phyloP scores from a whole-genome alignment of 495 filamentous ascomycete species.

The Aspergillus cristatus region DNA sequence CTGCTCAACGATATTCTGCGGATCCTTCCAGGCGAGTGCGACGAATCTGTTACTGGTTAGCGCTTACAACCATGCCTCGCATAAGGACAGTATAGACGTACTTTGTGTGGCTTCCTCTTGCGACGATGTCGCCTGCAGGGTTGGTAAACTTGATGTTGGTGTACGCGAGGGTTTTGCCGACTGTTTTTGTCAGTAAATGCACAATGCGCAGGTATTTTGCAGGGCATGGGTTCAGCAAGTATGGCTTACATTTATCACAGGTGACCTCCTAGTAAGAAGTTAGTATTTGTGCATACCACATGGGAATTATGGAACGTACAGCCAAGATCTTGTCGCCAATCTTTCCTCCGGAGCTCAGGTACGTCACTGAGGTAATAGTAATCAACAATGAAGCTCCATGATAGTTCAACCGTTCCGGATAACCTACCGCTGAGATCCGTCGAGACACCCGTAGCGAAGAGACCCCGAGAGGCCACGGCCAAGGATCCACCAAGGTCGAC shows the following conservation, averaged over 20 bases:
- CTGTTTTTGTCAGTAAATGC: slow-evolving; percentile 35
- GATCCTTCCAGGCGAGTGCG: slow-evolving; percentile 49
- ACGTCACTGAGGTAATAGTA: slow-evolving; percentile 59
- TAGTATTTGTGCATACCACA: slow-evolving; percentile 8
- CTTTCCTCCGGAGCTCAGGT: slow-evolving; percentile 73
- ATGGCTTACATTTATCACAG: slow-evolving; percentile 74
- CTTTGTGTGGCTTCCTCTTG: slow-evolving; percentile 95
- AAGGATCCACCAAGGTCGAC: slow-evolving; percentile 91
- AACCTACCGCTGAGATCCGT: slow-evolving; percentile 81
- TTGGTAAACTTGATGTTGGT: slow-evolving; percentile 77
- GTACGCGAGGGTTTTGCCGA: slow-evolving; percentile 87
- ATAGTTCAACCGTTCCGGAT: no score
- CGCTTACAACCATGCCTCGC: no score
- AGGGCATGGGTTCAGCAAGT: not conserved
- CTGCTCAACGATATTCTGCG: slow-evolving; percentile 49
- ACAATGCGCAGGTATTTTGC: no score
- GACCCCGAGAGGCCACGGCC: slow-evolving; percentile 81
- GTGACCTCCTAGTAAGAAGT: slow-evolving; percentile 43
- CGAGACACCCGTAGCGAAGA: slow-evolving; percentile 83
- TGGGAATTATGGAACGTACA: slow-evolving; percentile 20
- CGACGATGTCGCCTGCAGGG: slow-evolving; percentile 64
- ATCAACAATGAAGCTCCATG: no score
- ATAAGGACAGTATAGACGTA: slow-evolving; percentile 35
- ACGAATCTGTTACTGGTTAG: slow-evolving; percentile 37
- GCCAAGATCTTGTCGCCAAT: slow-evolving; percentile 69